A percentile compares a stretch with the other conserved stretches of the same genome.
phyloP scores from a whole-genome alignment of 2,329 filamentous ascomycete species.

The Penicillium sp. region DNA sequence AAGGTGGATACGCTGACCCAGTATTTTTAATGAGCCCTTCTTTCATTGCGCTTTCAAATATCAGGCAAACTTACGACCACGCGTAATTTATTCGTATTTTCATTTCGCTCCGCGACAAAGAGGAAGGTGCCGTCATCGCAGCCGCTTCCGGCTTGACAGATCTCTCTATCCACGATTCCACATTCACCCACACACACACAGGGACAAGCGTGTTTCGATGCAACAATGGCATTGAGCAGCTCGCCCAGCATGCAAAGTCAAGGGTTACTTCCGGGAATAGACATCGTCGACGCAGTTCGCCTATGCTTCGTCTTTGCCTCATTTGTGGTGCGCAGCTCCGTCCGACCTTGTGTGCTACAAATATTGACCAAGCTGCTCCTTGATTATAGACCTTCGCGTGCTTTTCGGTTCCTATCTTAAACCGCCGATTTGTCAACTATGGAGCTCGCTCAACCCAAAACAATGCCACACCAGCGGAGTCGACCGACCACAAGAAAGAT shows the following conservation, averaged over 20 bases:
- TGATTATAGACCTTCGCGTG: conserved; percentile 46
- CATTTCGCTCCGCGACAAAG: not conserved
- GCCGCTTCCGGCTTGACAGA: not conserved
- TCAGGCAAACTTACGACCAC: not conserved
- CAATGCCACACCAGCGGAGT: conserved; percentile 2
- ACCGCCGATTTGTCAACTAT: conserved; percentile 57
- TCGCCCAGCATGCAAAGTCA: not conserved
- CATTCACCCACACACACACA: not conserved
- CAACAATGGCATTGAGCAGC: not conserved
- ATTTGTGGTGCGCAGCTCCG: conserved; percentile 30
- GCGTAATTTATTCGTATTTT: not conserved
- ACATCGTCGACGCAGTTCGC: conserved; percentile 32
- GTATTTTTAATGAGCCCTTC: not conserved
- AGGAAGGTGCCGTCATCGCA: not conserved
- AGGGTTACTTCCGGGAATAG: conserved; percentile 19
- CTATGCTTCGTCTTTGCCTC: conserved; percentile 35
- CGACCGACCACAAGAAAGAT: not conserved
- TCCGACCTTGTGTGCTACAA: not conserved
- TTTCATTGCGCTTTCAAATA: not conserved
- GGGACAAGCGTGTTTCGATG: not conserved
- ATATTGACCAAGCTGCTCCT: not conserved
- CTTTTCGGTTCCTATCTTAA: conserved; percentile 49
- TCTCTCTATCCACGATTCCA: not conserved
- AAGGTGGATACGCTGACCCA: not conserved
- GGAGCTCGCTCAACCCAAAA: conserved; percentile 49